These are phyloP conservation scores for Globisporangium irregulare DNA, from an alignment of 352 stramenopile species.

Conservation along the genomic window DNA sequence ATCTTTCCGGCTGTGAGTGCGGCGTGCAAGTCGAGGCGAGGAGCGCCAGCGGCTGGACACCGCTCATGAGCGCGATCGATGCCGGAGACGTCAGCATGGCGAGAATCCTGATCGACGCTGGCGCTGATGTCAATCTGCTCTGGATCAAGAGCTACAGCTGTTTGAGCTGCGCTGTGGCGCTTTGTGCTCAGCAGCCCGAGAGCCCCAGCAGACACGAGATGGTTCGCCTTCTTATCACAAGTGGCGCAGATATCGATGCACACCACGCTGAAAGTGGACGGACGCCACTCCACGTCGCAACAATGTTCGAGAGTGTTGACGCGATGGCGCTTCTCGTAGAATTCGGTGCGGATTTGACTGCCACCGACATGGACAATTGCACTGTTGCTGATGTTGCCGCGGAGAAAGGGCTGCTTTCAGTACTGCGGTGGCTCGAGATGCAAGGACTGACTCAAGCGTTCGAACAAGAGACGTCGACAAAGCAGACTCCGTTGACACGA, in stretches of 20 bases:
- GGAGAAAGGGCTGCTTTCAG: neutral
- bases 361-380: neutral
- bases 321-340: neutral
- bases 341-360: neutral
- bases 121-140: neutral
- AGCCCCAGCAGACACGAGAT: neutral
- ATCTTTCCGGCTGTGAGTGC: neutral
- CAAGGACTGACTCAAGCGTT: neutral
- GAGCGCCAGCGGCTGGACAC: neutral
- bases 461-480: neutral
- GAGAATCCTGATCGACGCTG: neutral
- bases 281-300: conserved; percentile 4
- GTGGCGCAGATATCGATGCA: neutral
- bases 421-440: conserved; percentile 6
- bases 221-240: neutral
- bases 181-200: neutral
- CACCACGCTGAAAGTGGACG: neutral
- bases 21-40: neutral
- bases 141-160: conserved; percentile 7
- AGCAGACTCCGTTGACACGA: neutral
- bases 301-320: neutral
- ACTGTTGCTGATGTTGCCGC: neutral
- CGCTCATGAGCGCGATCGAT: conserved; percentile 11
- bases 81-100: neutral
- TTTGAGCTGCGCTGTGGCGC: conserved; percentile 2